phyloP scores from a whole-genome alignment of 1,284 basidiomycete genomes.

The Dichomitus squalens region DNA sequence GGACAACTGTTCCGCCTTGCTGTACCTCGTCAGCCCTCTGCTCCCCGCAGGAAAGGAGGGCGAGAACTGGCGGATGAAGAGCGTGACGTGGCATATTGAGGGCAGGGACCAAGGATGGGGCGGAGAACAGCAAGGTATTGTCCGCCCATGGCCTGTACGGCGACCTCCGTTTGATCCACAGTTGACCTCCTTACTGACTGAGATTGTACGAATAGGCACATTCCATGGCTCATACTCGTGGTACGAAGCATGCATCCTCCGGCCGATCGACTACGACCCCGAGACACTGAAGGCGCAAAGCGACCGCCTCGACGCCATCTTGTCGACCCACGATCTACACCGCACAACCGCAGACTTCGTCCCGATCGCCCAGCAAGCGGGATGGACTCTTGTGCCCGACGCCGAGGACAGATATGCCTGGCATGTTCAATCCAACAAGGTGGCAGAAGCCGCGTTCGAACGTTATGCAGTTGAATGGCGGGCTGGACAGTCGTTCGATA shows the following conservation, averaged over 20 bases:
- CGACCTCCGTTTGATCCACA: not conserved
- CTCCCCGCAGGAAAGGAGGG: not conserved
- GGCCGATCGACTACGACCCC: not conserved
- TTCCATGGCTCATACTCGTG: constrained; percentile 6
- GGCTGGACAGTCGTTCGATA: not conserved
- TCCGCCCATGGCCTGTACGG: no score
- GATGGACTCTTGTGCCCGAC: not conserved
- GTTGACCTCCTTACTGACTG: not conserved
- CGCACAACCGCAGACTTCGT: not conserved
- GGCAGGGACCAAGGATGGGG: constrained; percentile 19
- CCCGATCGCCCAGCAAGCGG: not conserved
- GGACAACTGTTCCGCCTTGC: constrained; percentile 2
- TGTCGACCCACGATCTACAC: not conserved
- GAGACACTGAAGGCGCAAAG: not conserved
- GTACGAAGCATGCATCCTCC: constrained; percentile 15
- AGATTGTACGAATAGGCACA: not conserved
- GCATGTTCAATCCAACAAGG: constrained; percentile 9
- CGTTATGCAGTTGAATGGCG: constrained; percentile 3
- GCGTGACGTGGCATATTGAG: constrained; percentile 9
- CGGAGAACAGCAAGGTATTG: not conserved
- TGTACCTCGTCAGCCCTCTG: constrained; percentile 3
- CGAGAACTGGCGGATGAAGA: constrained; percentile 7
- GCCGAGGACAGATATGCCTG: not conserved
- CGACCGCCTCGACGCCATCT: no score
- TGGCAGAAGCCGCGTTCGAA: not conserved